Conservation (phyloP, 495 filamentous ascomycete genomes). For the Pseudoneurospora amorphoporcata region DNA sequence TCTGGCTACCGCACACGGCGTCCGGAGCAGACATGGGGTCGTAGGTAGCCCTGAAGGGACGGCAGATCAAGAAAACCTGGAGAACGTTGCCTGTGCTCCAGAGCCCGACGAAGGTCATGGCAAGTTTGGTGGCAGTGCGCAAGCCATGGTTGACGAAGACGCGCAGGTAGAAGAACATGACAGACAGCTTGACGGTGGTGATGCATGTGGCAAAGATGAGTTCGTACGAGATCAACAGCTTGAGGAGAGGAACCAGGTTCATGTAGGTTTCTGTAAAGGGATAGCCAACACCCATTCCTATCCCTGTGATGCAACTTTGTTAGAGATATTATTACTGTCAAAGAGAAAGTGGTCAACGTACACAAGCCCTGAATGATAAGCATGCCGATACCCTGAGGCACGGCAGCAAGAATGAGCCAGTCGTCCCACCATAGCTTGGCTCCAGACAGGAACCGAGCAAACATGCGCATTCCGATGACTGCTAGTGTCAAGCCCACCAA, state of each 20-base stretch:
- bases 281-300: slow-evolving; percentile 11
- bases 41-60: slow-evolving; percentile 11
- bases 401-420: slow-evolving; percentile 17
- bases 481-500: slow-evolving; percentile 5
- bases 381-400: slow-evolving; percentile 18
- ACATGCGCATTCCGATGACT: slow-evolving; percentile 10
- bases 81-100: slow-evolving; percentile 14
- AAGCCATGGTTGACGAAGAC: slow-evolving; percentile 14
- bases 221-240: slow-evolving; percentile 15
- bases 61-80: slow-evolving; percentile 17
- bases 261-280: slow-evolving; percentile 2
- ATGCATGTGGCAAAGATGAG: slow-evolving; percentile 11
- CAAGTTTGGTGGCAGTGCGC: slow-evolving; percentile 6
- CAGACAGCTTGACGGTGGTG: slow-evolving; percentile 15
- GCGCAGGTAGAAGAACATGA: slow-evolving; percentile 20
- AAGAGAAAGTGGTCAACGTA: slow-evolving; percentile 3
- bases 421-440: slow-evolving; percentile 25
- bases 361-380: slow-evolving; percentile 19
- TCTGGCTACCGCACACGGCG: slow-evolving; percentile 6
- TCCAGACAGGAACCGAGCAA: slow-evolving; percentile 9
- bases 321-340: neutral
- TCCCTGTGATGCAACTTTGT: slow-evolving; percentile 2
- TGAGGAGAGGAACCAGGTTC: slow-evolving; percentile 10
- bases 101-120: slow-evolving; percentile 7
- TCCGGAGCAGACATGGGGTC: slow-evolving; percentile 3